Percentiles rank a stretch among this genome's conserved stretches.
Conservation (phyloP, 192 early-diverging fungal genomes). For the Chytriomyces hyalinus region DNA sequence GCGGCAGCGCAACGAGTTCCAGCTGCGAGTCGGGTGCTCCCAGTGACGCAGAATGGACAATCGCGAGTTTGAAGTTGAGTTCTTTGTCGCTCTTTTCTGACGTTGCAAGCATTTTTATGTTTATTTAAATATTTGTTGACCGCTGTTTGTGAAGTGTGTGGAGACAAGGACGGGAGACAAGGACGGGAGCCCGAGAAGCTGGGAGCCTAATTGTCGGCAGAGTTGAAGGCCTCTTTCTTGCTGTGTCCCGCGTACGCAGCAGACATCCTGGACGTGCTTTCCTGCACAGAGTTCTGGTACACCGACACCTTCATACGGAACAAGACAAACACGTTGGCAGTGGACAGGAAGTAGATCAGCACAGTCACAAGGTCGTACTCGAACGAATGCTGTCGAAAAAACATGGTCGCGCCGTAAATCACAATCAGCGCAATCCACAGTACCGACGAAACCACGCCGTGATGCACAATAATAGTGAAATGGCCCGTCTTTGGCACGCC, state of each 20-base stretch:
- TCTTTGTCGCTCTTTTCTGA: no score
- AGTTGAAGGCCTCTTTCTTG: no score
- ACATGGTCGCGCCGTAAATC: background rate
- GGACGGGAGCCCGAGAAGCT: no score
- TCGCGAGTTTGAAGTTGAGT: background rate
- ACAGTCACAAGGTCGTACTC: background rate
- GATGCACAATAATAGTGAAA: background rate
- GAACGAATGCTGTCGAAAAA: background rate
- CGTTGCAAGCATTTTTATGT: no score
- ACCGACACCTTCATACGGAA: background rate
- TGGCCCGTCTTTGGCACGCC: background rate
- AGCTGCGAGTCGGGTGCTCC: background rate
- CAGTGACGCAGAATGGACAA: background rate
- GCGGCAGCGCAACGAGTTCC: slow-evolving; percentile 4
- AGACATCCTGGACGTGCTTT: background rate
- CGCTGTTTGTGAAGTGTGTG: no score
- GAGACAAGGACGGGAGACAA: no score
- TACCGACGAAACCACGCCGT: background rate
- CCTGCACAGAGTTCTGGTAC: background rate
- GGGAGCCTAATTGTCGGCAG: no score
- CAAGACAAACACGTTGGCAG: background rate
- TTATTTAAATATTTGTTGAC: no score
- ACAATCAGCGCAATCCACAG: background rate
- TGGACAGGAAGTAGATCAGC: background rate
- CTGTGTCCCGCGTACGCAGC: background rate